Evolutionary conservation across 192 early-diverging fungal genomes (phyloP).

Genomic region (Backusella morwellensis): DNA sequence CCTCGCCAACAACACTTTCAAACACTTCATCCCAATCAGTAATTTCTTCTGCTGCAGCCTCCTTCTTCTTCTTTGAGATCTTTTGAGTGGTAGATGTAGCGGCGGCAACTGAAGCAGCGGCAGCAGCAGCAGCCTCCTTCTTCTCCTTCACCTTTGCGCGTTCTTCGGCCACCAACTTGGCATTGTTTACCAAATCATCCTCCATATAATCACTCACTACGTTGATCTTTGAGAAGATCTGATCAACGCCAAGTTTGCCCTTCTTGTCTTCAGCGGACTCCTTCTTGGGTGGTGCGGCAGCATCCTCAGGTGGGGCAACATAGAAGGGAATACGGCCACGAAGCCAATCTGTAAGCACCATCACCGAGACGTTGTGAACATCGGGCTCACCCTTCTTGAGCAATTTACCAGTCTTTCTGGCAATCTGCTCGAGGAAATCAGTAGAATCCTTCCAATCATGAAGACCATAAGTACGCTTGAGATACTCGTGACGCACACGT

Average conservation of each 20-base stretch:
- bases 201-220: constrained; percentile 82
- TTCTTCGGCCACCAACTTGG: constrained; percentile 49
- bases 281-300: constrained; percentile 18
- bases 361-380: constrained; percentile 85
- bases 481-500: constrained; percentile 87
- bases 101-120: constrained; percentile 33
- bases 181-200: constrained; percentile 75
- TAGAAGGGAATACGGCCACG: constrained; percentile 97
- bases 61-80: constrained; percentile 39
- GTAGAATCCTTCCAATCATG: constrained; percentile 78
- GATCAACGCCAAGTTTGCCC: constrained; percentile 62
- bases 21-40: constrained; percentile 90
- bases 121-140: constrained; percentile 48
- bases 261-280: constrained; percentile 13
- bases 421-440: constrained; percentile 92
- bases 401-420: constrained; percentile 83
- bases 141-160: constrained; percentile 39
- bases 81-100: constrained; percentile 25
- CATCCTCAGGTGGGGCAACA: constrained; percentile 68
- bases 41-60: constrained; percentile 39
- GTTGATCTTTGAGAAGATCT: constrained; percentile 89
- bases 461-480: constrained; percentile 90
- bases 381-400: constrained; percentile 98
- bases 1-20: constrained; percentile 74
- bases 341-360: constrained; percentile 98